Conservation (phyloP, 2,329 filamentous ascomycete genomes). For the Orbilia quercus region DNA sequence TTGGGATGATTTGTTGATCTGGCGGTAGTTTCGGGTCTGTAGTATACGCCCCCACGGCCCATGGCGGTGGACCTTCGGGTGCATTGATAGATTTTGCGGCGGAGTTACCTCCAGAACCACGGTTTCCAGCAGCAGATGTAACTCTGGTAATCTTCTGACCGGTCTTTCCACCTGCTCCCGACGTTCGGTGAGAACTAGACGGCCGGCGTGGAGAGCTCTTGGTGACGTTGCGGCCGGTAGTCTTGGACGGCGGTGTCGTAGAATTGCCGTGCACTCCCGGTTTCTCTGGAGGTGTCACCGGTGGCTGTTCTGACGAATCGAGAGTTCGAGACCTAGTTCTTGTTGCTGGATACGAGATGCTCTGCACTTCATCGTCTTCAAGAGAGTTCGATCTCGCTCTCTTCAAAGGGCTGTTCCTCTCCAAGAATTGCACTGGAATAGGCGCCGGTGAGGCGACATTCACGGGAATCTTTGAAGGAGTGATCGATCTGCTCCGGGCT, state of each 20-base stretch:
- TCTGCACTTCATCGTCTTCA: conserved; percentile 59
- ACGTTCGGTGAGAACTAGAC: conserved; percentile 63
- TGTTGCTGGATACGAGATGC: conserved; percentile 55
- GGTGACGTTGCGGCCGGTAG: conserved; percentile 61
- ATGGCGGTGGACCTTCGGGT: conserved; percentile 95
- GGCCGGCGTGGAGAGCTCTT: conserved; percentile 61
- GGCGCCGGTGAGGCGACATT: conserved; percentile 82
- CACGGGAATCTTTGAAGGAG: conserved; percentile 82
- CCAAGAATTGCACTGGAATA: conserved; percentile 76
- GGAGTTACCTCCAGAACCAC: conserved; percentile 73
- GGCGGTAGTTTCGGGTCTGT: conserved; percentile 93
- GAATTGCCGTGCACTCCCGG: conserved; percentile 25
- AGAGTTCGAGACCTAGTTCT: conserved; percentile 42
- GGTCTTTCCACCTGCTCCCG: conserved; percentile 61
- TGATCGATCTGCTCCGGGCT: conserved; percentile 61
- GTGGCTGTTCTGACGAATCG: conserved; percentile 34
- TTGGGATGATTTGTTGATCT: conserved; percentile 94
- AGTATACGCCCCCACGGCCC: conserved; percentile 94
- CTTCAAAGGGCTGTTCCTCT: conserved; percentile 76
- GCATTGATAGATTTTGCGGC: conserved; percentile 69
- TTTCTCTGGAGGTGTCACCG: conserved; percentile 59
- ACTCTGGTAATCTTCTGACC: conserved; percentile 61
- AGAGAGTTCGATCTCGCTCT: conserved; percentile 63
- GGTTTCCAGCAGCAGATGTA: conserved; percentile 63
- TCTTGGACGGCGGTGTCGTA: conserved; percentile 35